Conservation (phyloP, 1,284 basidiomycete species). For the Paramarasmius palmivorus region DNA sequence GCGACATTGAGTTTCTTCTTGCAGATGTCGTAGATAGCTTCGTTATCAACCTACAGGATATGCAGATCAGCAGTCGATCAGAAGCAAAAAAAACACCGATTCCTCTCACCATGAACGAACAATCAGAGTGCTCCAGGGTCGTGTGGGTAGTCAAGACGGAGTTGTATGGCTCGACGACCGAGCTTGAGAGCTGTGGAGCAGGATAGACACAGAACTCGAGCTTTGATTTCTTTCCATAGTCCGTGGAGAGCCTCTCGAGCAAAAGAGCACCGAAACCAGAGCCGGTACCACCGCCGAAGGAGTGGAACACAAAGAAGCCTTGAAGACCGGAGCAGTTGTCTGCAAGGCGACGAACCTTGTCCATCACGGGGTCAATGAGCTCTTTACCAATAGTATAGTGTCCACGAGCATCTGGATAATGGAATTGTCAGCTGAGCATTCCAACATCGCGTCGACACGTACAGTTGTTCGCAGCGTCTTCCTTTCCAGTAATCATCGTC, state of each 20-base stretch:
- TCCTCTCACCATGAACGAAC: constrained; percentile 88
- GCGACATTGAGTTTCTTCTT: constrained; percentile 90
- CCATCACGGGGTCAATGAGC: constrained; percentile 90
- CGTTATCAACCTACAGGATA: constrained; percentile 80
- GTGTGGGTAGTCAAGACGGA: constrained; percentile 98
- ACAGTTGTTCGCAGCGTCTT: constrained; percentile 99
- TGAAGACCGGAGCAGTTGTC: constrained; percentile 99
- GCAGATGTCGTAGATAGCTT: constrained; percentile 99
- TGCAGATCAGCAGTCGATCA: constrained; percentile 6
- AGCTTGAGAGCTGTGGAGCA: constrained; percentile 91
- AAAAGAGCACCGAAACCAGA: constrained; percentile 98
- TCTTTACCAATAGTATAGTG: constrained; percentile 99
- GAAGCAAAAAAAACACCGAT: not conserved
- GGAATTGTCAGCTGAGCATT: constrained; percentile 13
- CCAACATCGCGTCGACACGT: constrained; percentile 29
- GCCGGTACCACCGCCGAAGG: constrained; percentile 98
- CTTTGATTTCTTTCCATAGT: constrained; percentile 99
- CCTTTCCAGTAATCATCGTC: constrained; percentile 98
- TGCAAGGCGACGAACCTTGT: constrained; percentile 93
- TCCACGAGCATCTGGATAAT: constrained; percentile 84
- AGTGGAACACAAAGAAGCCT: constrained; percentile 99
- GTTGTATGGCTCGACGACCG: constrained; percentile 99
- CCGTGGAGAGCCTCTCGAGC: constrained; percentile 92
- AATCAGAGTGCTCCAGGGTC: constrained; percentile 98
- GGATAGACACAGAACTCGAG: constrained; percentile 99